Base-by-base conservation (phyloP, 2,329 filamentous ascomycete genomes). In the Zalaria sp. region DNA sequence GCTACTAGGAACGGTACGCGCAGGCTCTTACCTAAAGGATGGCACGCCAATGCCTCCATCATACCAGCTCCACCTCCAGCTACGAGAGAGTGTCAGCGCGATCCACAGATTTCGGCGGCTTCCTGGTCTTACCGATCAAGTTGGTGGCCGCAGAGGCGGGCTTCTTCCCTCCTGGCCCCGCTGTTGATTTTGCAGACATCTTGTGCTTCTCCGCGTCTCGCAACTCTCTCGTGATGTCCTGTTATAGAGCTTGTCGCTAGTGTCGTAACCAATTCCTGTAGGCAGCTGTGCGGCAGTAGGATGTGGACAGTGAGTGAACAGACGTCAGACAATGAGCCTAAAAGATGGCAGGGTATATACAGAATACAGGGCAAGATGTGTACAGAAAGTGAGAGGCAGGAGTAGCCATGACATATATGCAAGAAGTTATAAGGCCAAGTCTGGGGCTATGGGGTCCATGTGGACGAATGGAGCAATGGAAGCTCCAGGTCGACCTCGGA, bases 11-110 rank as follows among this genome's bases (percentile, higher is more conserved):
- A 35, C 37, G 31, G 34, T 35, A 34, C 25, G 32, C 40, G 42
- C 40, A 44, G 40, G 40, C 26, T 53, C 72, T 54, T 73, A 89
- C 83, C 83, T 45, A 96, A 75, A 47, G 91, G 91, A 71, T 98
- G 91, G 64, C 91, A 98, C 41, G 71, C 87, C 48, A 98, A 79
- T 38, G 91, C 91, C 67, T 98, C 91, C 88, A 96, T 96, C 89
- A 96, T 95, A 58, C 91, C 91, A 53, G 91, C 91, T 64, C 86
- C 86, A 60, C 91, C 91, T 60, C 91, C 91, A 61, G 91, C 91
- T 93, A 53, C 53, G 18, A 31, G 5, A 11, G 8, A 8, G 11
- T 37, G 44, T 51, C 47, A 49, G 49, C 44, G 31, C 36, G 38
- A 40, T 43, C 25, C 4, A 46, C 43, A 43, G 28, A 38, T 31